These are phyloP conservation scores for Russula dissimulans DNA, from an alignment of 768 basidiomycete genomes.

Conservation along the genomic window DNA sequence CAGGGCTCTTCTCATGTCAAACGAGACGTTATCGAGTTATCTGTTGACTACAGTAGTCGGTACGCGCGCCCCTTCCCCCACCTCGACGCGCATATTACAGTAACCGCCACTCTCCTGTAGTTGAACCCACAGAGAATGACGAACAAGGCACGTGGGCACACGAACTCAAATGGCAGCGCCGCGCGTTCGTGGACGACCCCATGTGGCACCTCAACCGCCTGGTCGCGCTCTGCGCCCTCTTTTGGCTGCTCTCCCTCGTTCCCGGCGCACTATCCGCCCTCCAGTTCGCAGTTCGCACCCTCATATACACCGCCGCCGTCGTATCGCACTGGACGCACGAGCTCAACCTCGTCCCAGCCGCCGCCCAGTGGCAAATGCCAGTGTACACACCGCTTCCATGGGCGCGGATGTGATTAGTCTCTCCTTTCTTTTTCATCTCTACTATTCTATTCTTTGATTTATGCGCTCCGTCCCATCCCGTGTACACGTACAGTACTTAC, in stretches of 20 bases:
- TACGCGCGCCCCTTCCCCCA: neutral
- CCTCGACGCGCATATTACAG: too few relatives aligned
- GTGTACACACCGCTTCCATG: neutral
- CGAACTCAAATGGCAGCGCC: constrained; percentile 11
- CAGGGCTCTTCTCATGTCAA: too few relatives aligned
- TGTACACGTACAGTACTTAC: too few relatives aligned
- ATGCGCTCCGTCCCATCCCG: too few relatives aligned
- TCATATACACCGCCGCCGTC: neutral
- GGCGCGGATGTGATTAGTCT: too few relatives aligned
- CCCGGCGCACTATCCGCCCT: neutral
- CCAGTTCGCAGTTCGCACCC: neutral
- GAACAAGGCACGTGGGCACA: constrained; percentile 12
- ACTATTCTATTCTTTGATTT: too few relatives aligned
- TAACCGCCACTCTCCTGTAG: too few relatives aligned
- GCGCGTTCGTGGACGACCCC: constrained; percentile 5
- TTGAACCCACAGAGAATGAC: neutral
- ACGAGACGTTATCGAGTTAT: too few relatives aligned
- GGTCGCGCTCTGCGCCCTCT: constrained; percentile 2
- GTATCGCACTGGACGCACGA: neutral
- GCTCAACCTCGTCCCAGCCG: neutral
- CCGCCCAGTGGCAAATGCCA: neutral
- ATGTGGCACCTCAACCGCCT: constrained; percentile 11
- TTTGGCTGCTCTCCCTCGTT: constrained; percentile 9
- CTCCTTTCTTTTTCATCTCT: too few relatives aligned
- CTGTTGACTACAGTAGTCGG: too few relatives aligned